Base-by-base conservation (phyloP, 1,284 basidiomycete genomes). In the Cryptococcus sp. region DNA sequence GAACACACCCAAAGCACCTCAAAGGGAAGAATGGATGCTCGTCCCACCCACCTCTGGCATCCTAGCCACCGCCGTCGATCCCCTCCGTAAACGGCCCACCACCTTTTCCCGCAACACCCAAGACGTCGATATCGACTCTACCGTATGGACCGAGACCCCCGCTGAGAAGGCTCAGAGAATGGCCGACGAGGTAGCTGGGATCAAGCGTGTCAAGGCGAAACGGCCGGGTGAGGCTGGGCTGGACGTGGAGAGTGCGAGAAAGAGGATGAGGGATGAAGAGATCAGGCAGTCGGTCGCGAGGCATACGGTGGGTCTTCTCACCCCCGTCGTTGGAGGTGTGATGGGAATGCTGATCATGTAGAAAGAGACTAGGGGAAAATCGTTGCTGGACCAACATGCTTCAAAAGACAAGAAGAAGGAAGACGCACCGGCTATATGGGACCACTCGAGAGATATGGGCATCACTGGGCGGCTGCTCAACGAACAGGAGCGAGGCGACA, bases 1-100 rank as follows among this genome's bases (percentile, higher is more conserved):
- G n/a, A 39, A n/a, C 38, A 11, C 57, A 52, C 50, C 14, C n/a
- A 7, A 18, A 10, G 40, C 40, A 22, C 26, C 81, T 25, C 77
- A 88, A 66, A 80, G 92, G 46, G 88, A 93, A 28, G 89, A 92
- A 67, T 95, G 91, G 91, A 95, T 95, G 92, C 78, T 94, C 33
- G 84, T 86, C 0, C 91, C 91, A 1, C 91, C 92, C 0, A 81
- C 84, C 11, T 80, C 82, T 0, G 83, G 85, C 2, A 84, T 86
- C 53, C 70, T 92, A 14, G 75, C 89, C 12, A 78, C 79, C 41
- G 79, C 76, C 14, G 78, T 86, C 40, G 86, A 88, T 64, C 83
- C 86, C 1, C 81, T 83, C 2, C 83, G 83, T 58, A 82, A 85
- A n/a, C 80, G 81, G 39, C 78, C 79, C 0, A 76, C 79, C 9